Conservation (phyloP, 129 eudicot species). For the Pittosporum tobira region DNA sequence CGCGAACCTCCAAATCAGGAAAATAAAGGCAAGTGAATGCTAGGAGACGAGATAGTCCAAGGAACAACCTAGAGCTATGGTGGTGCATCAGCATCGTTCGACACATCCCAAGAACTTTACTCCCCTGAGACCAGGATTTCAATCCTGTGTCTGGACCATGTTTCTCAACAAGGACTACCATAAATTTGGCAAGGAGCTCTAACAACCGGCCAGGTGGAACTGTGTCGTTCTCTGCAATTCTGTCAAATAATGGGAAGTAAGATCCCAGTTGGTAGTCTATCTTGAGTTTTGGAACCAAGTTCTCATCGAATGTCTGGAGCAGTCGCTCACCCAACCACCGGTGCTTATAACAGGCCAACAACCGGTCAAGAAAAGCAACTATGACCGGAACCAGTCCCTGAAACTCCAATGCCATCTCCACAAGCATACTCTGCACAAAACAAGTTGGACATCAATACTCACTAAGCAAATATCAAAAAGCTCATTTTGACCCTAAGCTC, state of each 20-base stretch:
- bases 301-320: constrained; percentile 60
- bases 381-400: constrained; percentile 69
- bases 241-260: constrained; percentile 77
- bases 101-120: constrained; percentile 79
- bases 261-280: constrained; percentile 56
- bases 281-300: constrained; percentile 65
- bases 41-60: constrained; percentile 71
- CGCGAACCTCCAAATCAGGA: constrained; percentile 97
- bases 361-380: constrained; percentile 60
- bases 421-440: constrained; percentile 55
- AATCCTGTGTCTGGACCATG: constrained; percentile 82
- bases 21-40: constrained; percentile 60
- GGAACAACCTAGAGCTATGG: constrained; percentile 67
- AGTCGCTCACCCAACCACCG: constrained; percentile 64
- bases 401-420: constrained; percentile 51
- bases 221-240: constrained; percentile 64
- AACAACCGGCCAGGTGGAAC: constrained; percentile 72
- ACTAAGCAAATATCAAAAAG: neutral
- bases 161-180: constrained; percentile 45
- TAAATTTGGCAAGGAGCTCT: constrained; percentile 55
- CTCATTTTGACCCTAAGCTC: no score
- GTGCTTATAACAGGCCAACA: constrained; percentile 66
- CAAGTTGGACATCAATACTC: neutral
- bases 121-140: constrained; percentile 87
- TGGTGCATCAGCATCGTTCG: constrained; percentile 88